Percentiles rank a stretch among this genome's conserved stretches.
These are phyloP conservation scores for Pleurotus sapidus DNA, from an alignment of 768 basidiomycete species.

Conservation along the genomic window DNA sequence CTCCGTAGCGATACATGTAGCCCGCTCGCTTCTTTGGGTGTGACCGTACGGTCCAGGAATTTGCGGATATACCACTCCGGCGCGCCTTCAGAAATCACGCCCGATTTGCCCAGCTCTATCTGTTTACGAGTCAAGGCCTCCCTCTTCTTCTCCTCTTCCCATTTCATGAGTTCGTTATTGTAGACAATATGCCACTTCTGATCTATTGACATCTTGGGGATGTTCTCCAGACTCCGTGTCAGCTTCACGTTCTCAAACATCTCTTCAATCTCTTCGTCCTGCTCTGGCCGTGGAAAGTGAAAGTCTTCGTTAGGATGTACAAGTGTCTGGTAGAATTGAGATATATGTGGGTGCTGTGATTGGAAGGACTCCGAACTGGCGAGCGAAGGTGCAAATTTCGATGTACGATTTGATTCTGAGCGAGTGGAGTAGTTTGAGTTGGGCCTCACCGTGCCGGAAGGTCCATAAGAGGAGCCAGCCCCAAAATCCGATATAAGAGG, in stretches of 20 bases:
- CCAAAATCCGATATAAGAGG: constrained; percentile 55
- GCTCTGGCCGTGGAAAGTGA: constrained; percentile 71
- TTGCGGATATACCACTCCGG: constrained; percentile 94
- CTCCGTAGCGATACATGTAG: constrained; percentile 78
- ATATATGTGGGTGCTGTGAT: constrained; percentile 30
- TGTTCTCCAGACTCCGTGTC: constrained; percentile 61
- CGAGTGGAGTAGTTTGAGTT: constrained; percentile 49
- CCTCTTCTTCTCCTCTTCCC: constrained; percentile 68
- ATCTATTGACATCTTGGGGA: constrained; percentile 62
- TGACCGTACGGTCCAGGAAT: constrained; percentile 85
- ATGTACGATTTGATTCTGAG: constrained; percentile 55
- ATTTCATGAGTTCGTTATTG: constrained; percentile 76
- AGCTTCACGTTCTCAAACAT: constrained; percentile 78
- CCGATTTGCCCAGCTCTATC: constrained; percentile 53
- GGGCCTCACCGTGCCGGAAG: constrained; percentile 44
- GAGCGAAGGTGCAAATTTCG: constrained; percentile 60
- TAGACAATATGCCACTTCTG: constrained; percentile 94
- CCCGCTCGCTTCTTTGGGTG: constrained; percentile 73
- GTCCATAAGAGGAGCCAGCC: constrained; percentile 11
- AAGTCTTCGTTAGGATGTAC: constrained; percentile 43
- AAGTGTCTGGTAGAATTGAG: constrained; percentile 2
- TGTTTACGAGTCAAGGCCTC: constrained; percentile 62
- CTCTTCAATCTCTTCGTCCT: constrained; percentile 73
- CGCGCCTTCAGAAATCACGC: constrained; percentile 57
- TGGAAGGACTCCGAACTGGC: constrained; percentile 53